Percentiles rank a stretch among this genome's conserved stretches.
Evolutionary conservation across 2,329 filamentous ascomycete genomes (phyloP).

Genomic region (Fusarium acutatum): DNA sequence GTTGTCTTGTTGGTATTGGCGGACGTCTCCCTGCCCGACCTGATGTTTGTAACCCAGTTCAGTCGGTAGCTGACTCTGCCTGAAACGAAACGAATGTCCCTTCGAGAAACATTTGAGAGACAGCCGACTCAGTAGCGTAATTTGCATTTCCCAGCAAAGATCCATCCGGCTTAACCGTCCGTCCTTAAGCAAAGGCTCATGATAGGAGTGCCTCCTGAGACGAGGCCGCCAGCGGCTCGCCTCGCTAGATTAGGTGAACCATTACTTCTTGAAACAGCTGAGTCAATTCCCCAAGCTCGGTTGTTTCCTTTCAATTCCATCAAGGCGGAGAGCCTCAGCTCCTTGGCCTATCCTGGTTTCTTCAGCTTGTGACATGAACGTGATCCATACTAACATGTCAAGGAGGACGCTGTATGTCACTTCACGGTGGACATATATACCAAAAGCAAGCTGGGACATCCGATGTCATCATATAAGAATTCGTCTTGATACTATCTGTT

Average conservation of each 20-base stretch:
- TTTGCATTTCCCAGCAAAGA: slow-evolving; percentile 3
- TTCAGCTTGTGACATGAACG: neutral
- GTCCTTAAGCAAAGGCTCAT: neutral
- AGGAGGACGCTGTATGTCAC: neutral
- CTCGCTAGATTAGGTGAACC: slow-evolving; percentile 17
- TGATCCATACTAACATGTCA: neutral
- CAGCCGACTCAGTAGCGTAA: neutral
- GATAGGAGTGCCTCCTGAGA: slow-evolving; percentile 31
- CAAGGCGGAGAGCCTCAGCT: neutral
- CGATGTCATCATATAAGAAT: neutral
- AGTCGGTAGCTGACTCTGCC: slow-evolving; percentile 27
- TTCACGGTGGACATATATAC: neutral
- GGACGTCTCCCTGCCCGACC: slow-evolving; percentile 8
- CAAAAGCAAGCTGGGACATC: neutral
- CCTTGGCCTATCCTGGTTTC: neutral
- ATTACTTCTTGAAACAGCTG: neutral
- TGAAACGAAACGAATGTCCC: slow-evolving; percentile 34
- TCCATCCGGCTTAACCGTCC: neutral
- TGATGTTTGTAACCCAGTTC: slow-evolving; percentile 20
- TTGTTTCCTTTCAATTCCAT: neutral
- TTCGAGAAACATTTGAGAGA: slow-evolving; percentile 27
- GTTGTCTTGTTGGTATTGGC: neutral
- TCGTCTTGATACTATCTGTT: neutral
- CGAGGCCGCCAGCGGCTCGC: slow-evolving; percentile 26
- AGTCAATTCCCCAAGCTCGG: neutral